Evolutionary conservation across 1,284 basidiomycete genomes (phyloP).

Genomic region (Cutaneotrichosporon sp.): DNA sequence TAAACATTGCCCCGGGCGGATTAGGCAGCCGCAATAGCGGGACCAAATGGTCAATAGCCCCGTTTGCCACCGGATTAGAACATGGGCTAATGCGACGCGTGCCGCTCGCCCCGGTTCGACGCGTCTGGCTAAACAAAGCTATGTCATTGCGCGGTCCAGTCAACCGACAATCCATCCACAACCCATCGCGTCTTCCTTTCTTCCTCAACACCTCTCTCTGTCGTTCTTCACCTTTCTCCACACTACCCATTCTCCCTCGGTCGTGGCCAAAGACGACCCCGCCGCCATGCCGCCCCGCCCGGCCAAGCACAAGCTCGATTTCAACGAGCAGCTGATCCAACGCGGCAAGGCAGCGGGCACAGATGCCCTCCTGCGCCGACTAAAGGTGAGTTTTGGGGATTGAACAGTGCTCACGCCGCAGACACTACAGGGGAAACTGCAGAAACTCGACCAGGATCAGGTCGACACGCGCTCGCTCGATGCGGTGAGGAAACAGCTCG

Average conservation of each 20-base stretch:
- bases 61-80: too few species aligned
- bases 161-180: too few species aligned
- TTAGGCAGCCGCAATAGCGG: too few species aligned
- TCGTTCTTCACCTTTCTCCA: neutral
- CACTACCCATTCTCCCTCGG: slow-evolving; percentile 4
- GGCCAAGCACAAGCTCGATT: slow-evolving; percentile 53
- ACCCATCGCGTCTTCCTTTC: neutral
- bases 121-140: neutral
- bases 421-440: slow-evolving; percentile 72
- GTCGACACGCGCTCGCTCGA: slow-evolving; percentile 70
- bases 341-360: slow-evolving; percentile 36
- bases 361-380: slow-evolving; percentile 73
- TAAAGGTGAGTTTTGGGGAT: slow-evolving; percentile 53
- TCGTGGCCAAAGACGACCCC: neutral
- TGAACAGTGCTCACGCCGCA: slow-evolving; percentile 13
- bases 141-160: neutral
- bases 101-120: neutral
- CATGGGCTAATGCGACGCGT: neutral
- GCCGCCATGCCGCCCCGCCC: slow-evolving; percentile 17
- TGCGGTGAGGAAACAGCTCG: slow-evolving; percentile 69
- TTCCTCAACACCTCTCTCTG: neutral
- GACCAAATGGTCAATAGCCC: too few species aligned
- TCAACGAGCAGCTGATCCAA: slow-evolving; percentile 67
- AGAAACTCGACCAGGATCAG: slow-evolving; percentile 77
- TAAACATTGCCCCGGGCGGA: too few species aligned